These are phyloP conservation scores for Aciculosporium take DNA, from an alignment of 2,329 filamentous ascomycete species.

Conservation along the genomic window DNA sequence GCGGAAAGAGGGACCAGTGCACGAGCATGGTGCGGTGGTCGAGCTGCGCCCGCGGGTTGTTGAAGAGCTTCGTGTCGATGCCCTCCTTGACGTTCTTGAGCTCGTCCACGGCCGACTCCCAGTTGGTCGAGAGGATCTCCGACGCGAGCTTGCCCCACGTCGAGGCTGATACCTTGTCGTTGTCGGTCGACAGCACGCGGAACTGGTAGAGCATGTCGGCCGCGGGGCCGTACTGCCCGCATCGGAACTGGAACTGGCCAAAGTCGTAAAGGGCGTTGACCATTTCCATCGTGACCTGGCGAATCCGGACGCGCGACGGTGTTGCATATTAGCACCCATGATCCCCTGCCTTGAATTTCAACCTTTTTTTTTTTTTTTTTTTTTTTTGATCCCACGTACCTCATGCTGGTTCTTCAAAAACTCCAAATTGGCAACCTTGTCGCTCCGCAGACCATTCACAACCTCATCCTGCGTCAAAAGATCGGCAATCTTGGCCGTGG, in stretches of 20 bases:
- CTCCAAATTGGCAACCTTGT: constrained; percentile 98
- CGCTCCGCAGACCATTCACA: constrained; percentile 76
- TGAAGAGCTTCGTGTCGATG: constrained; percentile 92
- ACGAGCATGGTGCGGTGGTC: constrained; percentile 94
- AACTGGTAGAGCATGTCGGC: constrained; percentile 94
- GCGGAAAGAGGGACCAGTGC: constrained; percentile 97
- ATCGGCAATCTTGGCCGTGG: constrained; percentile 77
- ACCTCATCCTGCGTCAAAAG: constrained; percentile 81
- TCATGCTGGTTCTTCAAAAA: constrained; percentile 94
- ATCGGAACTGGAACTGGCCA: constrained; percentile 95
- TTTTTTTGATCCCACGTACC: constrained; percentile 38
- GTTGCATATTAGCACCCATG: background rate
- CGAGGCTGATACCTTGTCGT: constrained; percentile 89
- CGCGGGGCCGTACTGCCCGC: constrained; percentile 80
- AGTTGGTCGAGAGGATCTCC: constrained; percentile 89
- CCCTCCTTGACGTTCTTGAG: constrained; percentile 77
- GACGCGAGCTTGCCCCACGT: constrained; percentile 97
- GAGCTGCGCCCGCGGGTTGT: constrained; percentile 88
- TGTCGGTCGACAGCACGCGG: constrained; percentile 93
- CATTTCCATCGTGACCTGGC: constrained; percentile 77
- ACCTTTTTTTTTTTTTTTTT: too few species aligned
- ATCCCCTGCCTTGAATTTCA: too few species aligned
- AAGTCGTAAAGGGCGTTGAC: constrained; percentile 92
- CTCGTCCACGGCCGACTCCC: constrained; percentile 87
- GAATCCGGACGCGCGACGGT: too few species aligned